Base-by-base conservation (phyloP, 2,329 filamentous ascomycete species). In the Acarospora socialis region DNA sequence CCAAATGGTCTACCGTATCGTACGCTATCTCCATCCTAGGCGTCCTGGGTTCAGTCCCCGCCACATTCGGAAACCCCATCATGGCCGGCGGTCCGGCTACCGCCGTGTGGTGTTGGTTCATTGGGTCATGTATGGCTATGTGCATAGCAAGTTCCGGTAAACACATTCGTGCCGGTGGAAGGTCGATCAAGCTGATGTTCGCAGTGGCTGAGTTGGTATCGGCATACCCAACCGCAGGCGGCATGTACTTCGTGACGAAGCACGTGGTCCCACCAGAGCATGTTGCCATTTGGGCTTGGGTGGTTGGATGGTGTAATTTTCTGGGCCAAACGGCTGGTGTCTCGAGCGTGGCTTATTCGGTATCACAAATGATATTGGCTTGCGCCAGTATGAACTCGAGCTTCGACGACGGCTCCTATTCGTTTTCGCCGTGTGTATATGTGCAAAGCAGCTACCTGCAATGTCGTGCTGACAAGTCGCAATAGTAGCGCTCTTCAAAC, bases 201-300 rank as follows among this genome's bases (percentile, higher is more conserved):
- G 9, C 27, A 65, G 72, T 77, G n/a, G 66, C 72, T 25, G 72
- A 77, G 50, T 52, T 77, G 32, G 70, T 76, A 17, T 76, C 71
- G 5, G 72, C 71, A 19, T 77, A 77, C 52, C 73, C 73, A 20
- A 77, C 73, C 2, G 71, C 71, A 2, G 72, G 72, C 13, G 73
- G 73, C 3, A 76, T 77, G 70, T 77, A 77, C 50, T 77, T 75
- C 47, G 70, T 75, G 20, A 73, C 70, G 7, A 76, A 76, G 44
- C 66, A 73, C 46, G 70, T 77, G 20, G 70, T 76, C 2, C 71
- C 71, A 6, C 54, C 60, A 10, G 61, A 71, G 34, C 65, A 73
- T 46, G 69, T 74, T 18, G 66, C 73, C 2, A 63, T 73, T 8
- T 75, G 70, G 60, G 65, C 70, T 0, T 77, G 72, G 72, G 57